A percentile compares a stretch with the other conserved stretches of the same genome.
Conservation (phyloP, 352 stramenopile genomes). For the Globisporangium sylvaticum region DNA sequence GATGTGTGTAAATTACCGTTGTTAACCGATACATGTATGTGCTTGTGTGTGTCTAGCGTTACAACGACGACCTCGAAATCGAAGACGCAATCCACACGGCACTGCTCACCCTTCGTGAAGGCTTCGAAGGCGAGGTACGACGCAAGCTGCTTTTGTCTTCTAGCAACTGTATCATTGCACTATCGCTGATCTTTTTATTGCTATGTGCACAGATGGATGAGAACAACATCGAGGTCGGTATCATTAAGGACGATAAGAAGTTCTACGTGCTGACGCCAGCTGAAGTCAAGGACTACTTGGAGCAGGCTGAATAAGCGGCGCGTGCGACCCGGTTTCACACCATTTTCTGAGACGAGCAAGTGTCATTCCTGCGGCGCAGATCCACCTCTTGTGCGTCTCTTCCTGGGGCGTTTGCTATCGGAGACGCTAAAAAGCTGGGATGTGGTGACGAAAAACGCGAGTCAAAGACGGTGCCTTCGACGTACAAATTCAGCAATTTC, state of each 20-base stretch:
- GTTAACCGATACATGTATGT: not conserved
- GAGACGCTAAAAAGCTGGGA: not conserved
- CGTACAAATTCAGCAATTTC: conserved; percentile 3
- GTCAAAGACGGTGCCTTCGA: not conserved
- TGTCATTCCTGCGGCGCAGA: not conserved
- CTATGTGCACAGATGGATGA: conserved; percentile 91
- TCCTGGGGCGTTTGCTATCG: not conserved
- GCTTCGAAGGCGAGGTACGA: conserved; percentile 93
- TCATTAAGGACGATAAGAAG: conserved; percentile 96
- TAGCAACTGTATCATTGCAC: not conserved
- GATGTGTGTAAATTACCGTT: not conserved
- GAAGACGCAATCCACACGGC: conserved; percentile 99
- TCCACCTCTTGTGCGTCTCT: not conserved
- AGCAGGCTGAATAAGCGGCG: conserved; percentile 94
- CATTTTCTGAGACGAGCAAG: conserved; percentile 1
- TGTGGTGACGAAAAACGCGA: not conserved
- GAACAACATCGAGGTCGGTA: conserved; percentile 97
- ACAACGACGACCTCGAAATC: conserved; percentile 97
- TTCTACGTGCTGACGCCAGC: conserved; percentile 96
- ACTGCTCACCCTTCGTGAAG: conserved; percentile 98
- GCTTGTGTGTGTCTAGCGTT: conserved; percentile 45
- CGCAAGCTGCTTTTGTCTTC: not conserved
- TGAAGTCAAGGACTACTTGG: conserved; percentile 99
- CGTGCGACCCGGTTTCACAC: not conserved
- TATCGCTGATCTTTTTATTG: not conserved